Evolutionary conservation across 306 rosid genomes (phyloP).

Genomic region (Castanea sativa): DNA sequence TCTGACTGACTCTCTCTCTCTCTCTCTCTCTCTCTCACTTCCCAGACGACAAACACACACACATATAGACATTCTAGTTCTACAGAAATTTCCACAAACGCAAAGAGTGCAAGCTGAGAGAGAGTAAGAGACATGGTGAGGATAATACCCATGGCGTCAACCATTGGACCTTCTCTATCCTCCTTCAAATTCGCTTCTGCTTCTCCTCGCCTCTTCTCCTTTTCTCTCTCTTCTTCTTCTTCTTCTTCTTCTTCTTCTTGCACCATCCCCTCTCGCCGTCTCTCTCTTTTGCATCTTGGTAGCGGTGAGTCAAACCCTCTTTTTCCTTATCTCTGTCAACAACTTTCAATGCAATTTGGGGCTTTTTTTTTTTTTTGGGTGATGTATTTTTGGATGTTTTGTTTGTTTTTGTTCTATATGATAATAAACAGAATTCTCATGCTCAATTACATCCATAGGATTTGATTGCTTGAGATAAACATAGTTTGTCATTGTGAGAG

Average conservation of each 20-base stretch:
- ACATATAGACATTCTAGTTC: not conserved
- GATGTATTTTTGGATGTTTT: not conserved
- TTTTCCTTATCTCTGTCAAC: not conserved
- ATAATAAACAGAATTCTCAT: not conserved
- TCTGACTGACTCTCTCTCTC: not conserved
- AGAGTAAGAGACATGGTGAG: slow-evolving; percentile 42
- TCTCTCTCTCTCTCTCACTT: not conserved
- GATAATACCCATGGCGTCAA: slow-evolving; percentile 70
- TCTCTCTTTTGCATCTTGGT: slow-evolving; percentile 39
- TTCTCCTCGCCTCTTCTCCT: slow-evolving; percentile 42
- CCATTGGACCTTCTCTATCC: slow-evolving; percentile 73
- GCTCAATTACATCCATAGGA: not conserved
- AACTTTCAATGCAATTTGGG: not conserved
- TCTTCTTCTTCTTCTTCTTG: slow-evolving; percentile 24
- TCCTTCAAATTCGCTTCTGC: slow-evolving; percentile 43
- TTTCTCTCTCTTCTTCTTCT: slow-evolving; percentile 24
- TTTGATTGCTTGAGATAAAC: not conserved
- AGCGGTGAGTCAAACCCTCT: slow-evolving; percentile 38
- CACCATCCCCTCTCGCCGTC: slow-evolving; percentile 38
- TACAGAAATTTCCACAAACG: not conserved
- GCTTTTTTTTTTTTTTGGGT: not conserved
- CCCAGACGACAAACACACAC: not conserved
- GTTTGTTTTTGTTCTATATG: not conserved
- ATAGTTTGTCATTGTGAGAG: not conserved
- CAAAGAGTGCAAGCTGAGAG: slow-evolving; percentile 11